These are phyloP conservation scores for Boeremia exigua DNA, from an alignment of 2,329 filamentous ascomycete species.

Conservation along the genomic window DNA sequence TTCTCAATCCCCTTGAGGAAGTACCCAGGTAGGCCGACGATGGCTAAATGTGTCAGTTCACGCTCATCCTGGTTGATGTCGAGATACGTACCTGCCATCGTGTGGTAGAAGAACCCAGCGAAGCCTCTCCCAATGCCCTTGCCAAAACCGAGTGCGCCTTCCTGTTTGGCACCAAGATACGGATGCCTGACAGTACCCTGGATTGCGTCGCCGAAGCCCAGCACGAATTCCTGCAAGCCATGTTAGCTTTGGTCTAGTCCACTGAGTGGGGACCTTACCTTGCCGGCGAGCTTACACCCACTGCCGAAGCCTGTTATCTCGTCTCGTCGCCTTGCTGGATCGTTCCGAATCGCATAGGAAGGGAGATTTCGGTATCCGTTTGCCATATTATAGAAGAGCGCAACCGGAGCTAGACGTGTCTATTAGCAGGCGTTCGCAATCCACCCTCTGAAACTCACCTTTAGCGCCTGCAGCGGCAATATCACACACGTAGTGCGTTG, in stretches of 20 bases:
- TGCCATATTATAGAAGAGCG: slow-evolving; percentile 29
- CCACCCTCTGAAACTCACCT: neutral
- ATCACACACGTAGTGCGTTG: slow-evolving; percentile 21
- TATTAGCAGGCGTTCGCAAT: neutral
- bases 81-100: slow-evolving; percentile 11
- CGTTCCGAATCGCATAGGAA: slow-evolving; percentile 24
- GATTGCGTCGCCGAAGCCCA: slow-evolving; percentile 78
- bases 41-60: slow-evolving; percentile 6
- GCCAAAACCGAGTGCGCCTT: slow-evolving; percentile 64
- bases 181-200: slow-evolving; percentile 79
- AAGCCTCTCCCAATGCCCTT: slow-evolving; percentile 42
- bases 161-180: slow-evolving; percentile 66
- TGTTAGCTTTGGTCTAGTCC: neutral
- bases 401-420: slow-evolving; percentile 18
- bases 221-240: slow-evolving; percentile 63
- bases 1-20: slow-evolving; percentile 19
- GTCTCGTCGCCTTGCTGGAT: slow-evolving; percentile 23
- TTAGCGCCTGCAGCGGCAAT: slow-evolving; percentile 16
- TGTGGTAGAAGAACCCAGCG: slow-evolving; percentile 16
- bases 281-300: slow-evolving; percentile 76
- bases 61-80: neutral
- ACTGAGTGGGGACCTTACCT: slow-evolving; percentile 21
- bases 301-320: slow-evolving; percentile 69
- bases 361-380: slow-evolving; percentile 29
- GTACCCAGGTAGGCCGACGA: slow-evolving; percentile 21